Evolutionary conservation across 257 asterid species (phyloP), one percentile per base, ranked within the genome.

Genomic region (Voacanga thouarsii): DNA sequence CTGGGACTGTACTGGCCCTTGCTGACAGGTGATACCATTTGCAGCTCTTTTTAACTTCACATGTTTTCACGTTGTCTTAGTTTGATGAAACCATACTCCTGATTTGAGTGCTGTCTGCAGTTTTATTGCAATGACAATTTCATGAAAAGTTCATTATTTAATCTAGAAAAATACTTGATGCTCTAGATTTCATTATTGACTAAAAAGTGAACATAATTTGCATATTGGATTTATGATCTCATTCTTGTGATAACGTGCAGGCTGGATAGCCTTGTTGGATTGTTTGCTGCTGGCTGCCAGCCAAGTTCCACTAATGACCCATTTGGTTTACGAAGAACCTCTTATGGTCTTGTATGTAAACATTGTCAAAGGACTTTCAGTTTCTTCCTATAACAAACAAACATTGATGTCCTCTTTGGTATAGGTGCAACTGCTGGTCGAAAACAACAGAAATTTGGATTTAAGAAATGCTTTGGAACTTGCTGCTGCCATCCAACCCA

Each of bases 281-380:
- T 95, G 87, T 91, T 95, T 89, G 97, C 97, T 79, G 97, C 97
- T 80, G 99, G 98, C 80, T 95, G 99, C 88, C 97, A 95, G 86
- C 97, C 97, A 78, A 95, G 84, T 89, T 93, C 98, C 64, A 78
- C 87, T 43, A 91, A 86, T 77, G 99, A 95, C 75, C 99, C 99
- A 45, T 95, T 95, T 83, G 99, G 98, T 80, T 84, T 95, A 82
- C 87, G 99, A 82, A 87, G 99, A 90, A 89, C 92, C 82, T 89
- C 99, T 72, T 93, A 95, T 71, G 96, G 98, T 83, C 92, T 95
- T 69, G 99, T 93, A 92, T 76, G 97, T 77, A 80, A 28, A 47
- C 67, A 78, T 43, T 77, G 47, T 61, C 74, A 37, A 75, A 39
- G 63, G 57, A 73, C 61, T 71, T 64, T 71, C 30, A 51, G 72